A percentile compares a stretch with the other conserved stretches of the same genome.
These are phyloP conservation scores for Blyttiomyces sp. DNA, from an alignment of 371 early-diverging fungal species.

Conservation along the genomic window DNA sequence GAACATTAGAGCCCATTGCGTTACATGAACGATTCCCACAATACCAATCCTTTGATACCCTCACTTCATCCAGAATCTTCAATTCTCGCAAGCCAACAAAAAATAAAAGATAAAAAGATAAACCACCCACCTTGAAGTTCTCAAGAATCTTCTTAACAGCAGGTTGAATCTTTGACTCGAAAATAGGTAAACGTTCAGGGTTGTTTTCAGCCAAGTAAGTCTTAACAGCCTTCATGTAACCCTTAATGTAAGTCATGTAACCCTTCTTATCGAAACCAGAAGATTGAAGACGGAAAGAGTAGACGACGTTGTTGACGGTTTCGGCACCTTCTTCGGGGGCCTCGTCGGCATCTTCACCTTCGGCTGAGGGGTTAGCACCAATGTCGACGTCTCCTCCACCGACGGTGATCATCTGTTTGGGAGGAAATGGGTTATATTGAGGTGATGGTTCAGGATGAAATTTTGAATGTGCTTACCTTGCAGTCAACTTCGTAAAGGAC, in stretches of 20 bases:
- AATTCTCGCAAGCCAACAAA: neutral
- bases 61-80: neutral
- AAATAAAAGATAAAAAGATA: neutral
- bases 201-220: constrained; percentile 56
- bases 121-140: constrained; percentile 61
- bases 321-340: constrained; percentile 54
- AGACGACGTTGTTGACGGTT: constrained; percentile 83
- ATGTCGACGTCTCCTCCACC: constrained; percentile 76
- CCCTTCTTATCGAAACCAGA: constrained; percentile 91
- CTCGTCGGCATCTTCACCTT: constrained; percentile 67
- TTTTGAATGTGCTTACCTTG: constrained; percentile 35
- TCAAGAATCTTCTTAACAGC: constrained; percentile 70
- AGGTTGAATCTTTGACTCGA: constrained; percentile 61
- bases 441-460: neutral
- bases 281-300: constrained; percentile 71
- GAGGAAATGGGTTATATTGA: neutral
- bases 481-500: constrained; percentile 79
- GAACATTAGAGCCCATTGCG: too few species aligned
- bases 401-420: constrained; percentile 55
- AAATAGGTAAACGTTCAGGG: constrained; percentile 67
- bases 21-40: neutral
- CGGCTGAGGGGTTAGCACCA: constrained; percentile 94
- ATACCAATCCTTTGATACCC: neutral
- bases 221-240: constrained; percentile 83
- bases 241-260: constrained; percentile 89